Evolutionary conservation across 176 grass and related monocot species (phyloP), one percentile per base, ranked within the genome.

Genomic region (Pontederia paniculata): DNA sequence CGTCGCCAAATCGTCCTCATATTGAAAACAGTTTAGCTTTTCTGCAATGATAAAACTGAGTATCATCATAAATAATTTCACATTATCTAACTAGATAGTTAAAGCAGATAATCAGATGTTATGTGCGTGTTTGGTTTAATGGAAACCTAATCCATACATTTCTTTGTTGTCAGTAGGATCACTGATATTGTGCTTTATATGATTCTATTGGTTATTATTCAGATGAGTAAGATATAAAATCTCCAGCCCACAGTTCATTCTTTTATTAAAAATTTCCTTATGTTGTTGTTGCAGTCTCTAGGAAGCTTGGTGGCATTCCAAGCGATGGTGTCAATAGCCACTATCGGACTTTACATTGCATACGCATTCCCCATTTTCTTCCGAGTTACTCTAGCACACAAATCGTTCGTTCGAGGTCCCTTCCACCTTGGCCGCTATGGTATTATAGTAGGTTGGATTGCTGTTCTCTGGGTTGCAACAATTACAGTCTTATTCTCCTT

Each of bases 301-400:
- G 83, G 82, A 17, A 97, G 93, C 62, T 55, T 88, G 22, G 93
- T 97, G 56, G 93, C 93, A 50, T 97, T 97, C 80, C 93, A 90
- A 77, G 93, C 93, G 21, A 97, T 97, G 93, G 86, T 97, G 65
- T 97, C 93, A 14, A 90, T 97, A 59, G 86, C 93, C 1, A 97
- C 86, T 1, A 88, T 90, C 43, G 83, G 93, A 19, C 83, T 97
- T 14, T 90, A 97, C 72, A 88, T 90, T 49, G 63, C 93, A 7
- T 97, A 91, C 67, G 82, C 86, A 43, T 69, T 97, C 51, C 91
- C 91, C 7, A 97, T 90, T 71, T 78, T 97, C 68, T 88, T 90
- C 69, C 63, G 86, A 42, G 77, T 97, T 37, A 97, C 91, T 37
- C 68, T 97, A 55, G 83, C 80, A 17, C 73, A 86, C 9, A 87